Evolutionary conservation across 257 asterid species (phyloP).

Genomic region (Przewalskia tangutica): DNA sequence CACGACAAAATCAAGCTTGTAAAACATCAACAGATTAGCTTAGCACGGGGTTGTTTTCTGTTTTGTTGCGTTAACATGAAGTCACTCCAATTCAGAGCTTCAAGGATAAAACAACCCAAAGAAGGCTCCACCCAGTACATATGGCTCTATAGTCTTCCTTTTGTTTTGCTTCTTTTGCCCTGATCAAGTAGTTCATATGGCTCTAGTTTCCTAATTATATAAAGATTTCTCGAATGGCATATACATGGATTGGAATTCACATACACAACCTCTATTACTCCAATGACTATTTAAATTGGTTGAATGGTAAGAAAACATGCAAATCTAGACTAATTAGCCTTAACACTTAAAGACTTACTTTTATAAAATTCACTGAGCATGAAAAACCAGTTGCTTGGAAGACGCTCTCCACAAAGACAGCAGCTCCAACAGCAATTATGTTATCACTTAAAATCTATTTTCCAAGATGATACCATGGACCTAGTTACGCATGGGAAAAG

Average conservation of each 20-base stretch:
- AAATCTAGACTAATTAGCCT: background rate
- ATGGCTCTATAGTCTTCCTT: background rate
- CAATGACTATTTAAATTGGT: no score
- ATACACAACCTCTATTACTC: background rate
- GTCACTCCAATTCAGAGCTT: background rate
- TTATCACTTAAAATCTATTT: background rate
- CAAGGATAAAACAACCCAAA: background rate
- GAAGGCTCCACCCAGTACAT: background rate
- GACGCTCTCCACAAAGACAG: background rate
- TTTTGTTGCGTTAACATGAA: background rate
- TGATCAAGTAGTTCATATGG: constrained; percentile 50
- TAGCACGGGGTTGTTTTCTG: background rate
- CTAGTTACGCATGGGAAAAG: background rate
- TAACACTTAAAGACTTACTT: background rate
- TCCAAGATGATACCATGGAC: background rate
- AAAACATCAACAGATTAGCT: background rate
- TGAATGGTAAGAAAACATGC: background rate
- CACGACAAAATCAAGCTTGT: background rate
- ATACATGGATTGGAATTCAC: background rate
- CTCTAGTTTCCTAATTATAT: background rate
- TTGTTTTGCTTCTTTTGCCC: constrained; percentile 5
- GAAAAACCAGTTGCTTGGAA: background rate
- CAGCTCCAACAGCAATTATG: background rate
- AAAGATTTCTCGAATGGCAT: background rate
- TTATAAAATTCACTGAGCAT: background rate